A percentile compares a stretch with the other conserved stretches of the same genome.
Evolutionary conservation across 371 early-diverging fungal species (phyloP).

Genomic region (Vairimorpha ceranae): DNA sequence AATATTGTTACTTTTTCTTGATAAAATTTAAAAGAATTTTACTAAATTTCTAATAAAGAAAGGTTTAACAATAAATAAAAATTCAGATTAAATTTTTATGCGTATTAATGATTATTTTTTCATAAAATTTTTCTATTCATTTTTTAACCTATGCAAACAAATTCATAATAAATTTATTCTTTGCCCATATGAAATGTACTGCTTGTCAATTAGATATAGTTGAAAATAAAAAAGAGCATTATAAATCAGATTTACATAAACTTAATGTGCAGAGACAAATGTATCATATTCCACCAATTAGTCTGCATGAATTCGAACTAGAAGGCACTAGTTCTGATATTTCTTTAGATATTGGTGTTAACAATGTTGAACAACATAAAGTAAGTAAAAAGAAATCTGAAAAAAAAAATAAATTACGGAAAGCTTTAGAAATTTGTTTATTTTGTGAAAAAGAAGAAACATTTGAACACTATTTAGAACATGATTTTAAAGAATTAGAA

Average conservation of each 20-base stretch:
- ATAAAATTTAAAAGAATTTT: too few species aligned
- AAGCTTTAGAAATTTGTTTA: not conserved
- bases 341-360: slow-evolving; percentile 5
- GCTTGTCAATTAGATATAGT: slow-evolving; percentile 38
- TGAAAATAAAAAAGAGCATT: slow-evolving; percentile 19
- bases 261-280: slow-evolving; percentile 44
- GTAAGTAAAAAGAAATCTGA: not conserved
- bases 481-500: slow-evolving; percentile 16
- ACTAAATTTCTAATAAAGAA: too few species aligned
- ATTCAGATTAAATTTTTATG: too few species aligned
- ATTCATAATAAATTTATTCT: too few species aligned
- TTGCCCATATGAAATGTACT: slow-evolving; percentile 31
- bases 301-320: slow-evolving; percentile 21
- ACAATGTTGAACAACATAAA: not conserved
- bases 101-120: too few species aligned
- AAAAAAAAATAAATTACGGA: not conserved
- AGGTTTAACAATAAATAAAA: too few species aligned
- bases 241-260: slow-evolving; percentile 30
- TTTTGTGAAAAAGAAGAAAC: slow-evolving; percentile 20
- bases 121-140: too few species aligned
- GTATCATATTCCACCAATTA: slow-evolving; percentile 29
- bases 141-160: too few species aligned
- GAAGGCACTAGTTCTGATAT: slow-evolving; percentile 12
- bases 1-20: too few species aligned
- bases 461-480: slow-evolving; percentile 20